Evolutionary conservation across 2,329 filamentous ascomycete species (phyloP).

Genomic region (Atkinsonella texensis): DNA sequence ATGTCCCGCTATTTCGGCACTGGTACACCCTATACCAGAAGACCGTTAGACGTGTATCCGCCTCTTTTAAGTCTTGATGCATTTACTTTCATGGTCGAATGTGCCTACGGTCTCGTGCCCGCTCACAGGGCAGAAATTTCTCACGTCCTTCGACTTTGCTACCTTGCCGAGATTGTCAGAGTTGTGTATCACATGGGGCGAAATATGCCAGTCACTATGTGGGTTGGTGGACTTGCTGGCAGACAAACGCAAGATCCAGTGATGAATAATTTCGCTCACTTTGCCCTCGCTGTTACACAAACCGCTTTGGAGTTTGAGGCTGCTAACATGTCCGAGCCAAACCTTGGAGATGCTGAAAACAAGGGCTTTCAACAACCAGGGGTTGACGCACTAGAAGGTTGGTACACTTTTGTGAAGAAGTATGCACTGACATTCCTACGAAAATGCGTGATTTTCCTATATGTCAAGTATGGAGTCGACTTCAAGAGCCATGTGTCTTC

Average conservation of each 20-base stretch:
- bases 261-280: conserved; percentile 43
- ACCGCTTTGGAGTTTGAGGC: conserved; percentile 30
- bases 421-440: conserved; percentile 87
- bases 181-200: conserved; percentile 50
- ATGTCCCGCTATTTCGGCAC: conserved; percentile 41
- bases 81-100: conserved; percentile 74
- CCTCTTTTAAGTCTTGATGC: conserved; percentile 58
- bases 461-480: conserved; percentile 80
- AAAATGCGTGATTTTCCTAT: conserved; percentile 71
- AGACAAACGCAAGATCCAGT: conserved; percentile 31
- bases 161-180: conserved; percentile 83
- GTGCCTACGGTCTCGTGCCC: conserved; percentile 56
- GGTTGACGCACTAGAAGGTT: conserved; percentile 39
- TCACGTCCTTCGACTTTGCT: conserved; percentile 75
- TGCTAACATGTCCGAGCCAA: conserved; percentile 15
- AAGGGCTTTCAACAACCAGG: conserved; percentile 42
- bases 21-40: conserved; percentile 4
- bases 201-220: conserved; percentile 38
- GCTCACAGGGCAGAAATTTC: conserved; percentile 61
- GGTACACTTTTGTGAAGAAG: conserved; percentile 54
- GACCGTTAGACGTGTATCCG: conserved; percentile 33
- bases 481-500: conserved; percentile 60
- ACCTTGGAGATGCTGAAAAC: conserved; percentile 24
- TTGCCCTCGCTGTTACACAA: conserved; percentile 37
- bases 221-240: conserved; percentile 33